Evolutionary conservation across 352 stramenopile genomes (phyloP), one percentile per base, ranked within the genome.

Genomic region (Globisporangium solare): DNA sequence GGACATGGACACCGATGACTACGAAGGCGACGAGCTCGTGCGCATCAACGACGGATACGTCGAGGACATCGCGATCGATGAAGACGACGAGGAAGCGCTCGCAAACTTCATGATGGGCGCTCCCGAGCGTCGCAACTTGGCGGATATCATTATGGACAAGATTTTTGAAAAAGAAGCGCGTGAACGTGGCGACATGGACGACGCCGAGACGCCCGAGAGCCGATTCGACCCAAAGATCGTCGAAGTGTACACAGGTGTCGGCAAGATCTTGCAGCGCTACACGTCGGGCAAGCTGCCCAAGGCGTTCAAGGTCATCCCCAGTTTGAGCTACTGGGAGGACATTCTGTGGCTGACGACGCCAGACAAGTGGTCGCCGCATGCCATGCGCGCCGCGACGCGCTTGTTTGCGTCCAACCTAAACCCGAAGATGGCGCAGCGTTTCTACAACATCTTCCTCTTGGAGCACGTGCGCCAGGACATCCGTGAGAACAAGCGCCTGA

Each of bases 381-480:
- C 97, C 10, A 99, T 98, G 86, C 97, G 87, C 62, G 96, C 96
- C 1, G 96, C 96, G 0, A 99, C 98, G 51, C 79, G 94, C 10
- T 87, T 99, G 47, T 99, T 99, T 62, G 95, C 97, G 22, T 99
- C 97, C 51, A 99, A 99, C 76, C 81, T 99, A 54, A 99, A 99
- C 77, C 92, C 94, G 22, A 98, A 99, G 76, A 98, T 99, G 90
- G 97, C 97, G 12, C 97, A 99, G 84, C 86, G 97, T 20, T 99
- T 99, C 73, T 99, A 97, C 72, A 98, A 98, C 70, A 83, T 99
- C 31, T 97, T 99, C 37, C 70, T 99, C 56, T 74, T 99, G 22
- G 96, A 98, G 79, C 92, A 95, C 67, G 70, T 98, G 86, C 61
- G 97, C 21, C 93, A 98, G 59, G 97, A 99, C 74, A 99, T 99